phyloP scores from a whole-genome alignment of 1,284 basidiomycete genomes.

The Cerioporus squamosus region DNA sequence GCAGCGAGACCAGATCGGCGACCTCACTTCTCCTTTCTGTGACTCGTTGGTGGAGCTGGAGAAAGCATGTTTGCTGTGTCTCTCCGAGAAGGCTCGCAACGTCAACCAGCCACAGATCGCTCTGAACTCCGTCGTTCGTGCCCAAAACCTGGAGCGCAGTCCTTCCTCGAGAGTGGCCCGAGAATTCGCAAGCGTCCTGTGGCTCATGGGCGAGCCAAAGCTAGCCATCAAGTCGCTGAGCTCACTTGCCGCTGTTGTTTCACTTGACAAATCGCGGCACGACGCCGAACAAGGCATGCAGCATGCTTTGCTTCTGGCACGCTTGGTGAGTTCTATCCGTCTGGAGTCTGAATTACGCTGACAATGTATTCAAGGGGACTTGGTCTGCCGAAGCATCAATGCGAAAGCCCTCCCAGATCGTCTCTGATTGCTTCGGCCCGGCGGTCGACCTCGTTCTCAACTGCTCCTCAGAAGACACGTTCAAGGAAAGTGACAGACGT shows the following conservation, averaged over 20 bases:
- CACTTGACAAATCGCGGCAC: conserved; percentile 2
- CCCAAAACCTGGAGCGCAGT: conserved; percentile 62
- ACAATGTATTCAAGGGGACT: conserved; percentile 60
- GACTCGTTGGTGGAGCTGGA: conserved; percentile 65
- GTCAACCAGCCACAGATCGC: conserved; percentile 80
- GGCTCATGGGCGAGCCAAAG: conserved; percentile 86
- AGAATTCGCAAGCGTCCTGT: conserved; percentile 91
- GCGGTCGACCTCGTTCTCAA: conserved; percentile 53
- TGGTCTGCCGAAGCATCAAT: conserved; percentile 91
- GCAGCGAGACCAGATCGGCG: conserved; percentile 75
- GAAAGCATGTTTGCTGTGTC: conserved; percentile 68
- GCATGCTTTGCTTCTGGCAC: conserved; percentile 58
- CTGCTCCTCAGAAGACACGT: conserved; percentile 12
- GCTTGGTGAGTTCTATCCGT: conserved; percentile 49
- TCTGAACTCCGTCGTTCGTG: conserved; percentile 82
- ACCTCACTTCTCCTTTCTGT: conserved; percentile 60
- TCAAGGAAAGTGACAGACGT: conserved; percentile 36
- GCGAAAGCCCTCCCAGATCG: conserved; percentile 81
- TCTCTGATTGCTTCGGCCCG: conserved; percentile 68
- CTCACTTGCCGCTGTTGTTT: conserved; percentile 42
- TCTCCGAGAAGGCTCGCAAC: conserved; percentile 78
- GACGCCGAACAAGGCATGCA: conserved; percentile 25
- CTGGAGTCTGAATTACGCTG: background rate
- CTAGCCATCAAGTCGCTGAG: conserved; percentile 81
- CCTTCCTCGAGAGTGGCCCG: conserved; percentile 63